Base-by-base conservation (phyloP, 2,329 filamentous ascomycete species). In the Paecilomyces dactylethromorphus region DNA sequence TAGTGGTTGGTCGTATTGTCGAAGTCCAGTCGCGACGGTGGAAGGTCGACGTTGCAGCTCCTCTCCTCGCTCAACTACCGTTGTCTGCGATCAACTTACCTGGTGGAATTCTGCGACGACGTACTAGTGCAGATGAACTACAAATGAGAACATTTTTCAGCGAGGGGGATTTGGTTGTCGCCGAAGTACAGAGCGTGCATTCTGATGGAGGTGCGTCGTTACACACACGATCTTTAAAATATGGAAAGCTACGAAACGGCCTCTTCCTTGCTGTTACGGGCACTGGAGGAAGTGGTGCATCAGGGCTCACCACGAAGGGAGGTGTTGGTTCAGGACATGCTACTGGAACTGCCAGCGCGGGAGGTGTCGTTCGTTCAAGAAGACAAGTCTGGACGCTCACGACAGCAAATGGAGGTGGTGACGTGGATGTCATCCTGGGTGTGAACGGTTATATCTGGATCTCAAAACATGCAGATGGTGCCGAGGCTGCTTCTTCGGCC, bases 381-480 rank as follows among this genome's bases (percentile, higher is more conserved):
- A 81, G 92, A 59, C 94, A 99, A 78, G 88, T 94, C 49, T 96
- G 94, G 83, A 94, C 91, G 0, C 79, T 96, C 66, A 65, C 65
- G 54, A 75, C 76, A 8, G 73, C 74, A 12, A 75, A 77, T 33
- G 79, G 78, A 1, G 76, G 75, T 21, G 76, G 76, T 62, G 84
- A 86, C 54, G 84, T 99, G 29, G 91, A 97, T 70, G 86, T 97
- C 7, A 84, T 96, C 56, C 81, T 99, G 0, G 94, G 94, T 2
- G 94, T 99, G 45, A 99, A 99, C 69, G 94, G 94, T 0, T 97
- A 95, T 72, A 92, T 97, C 59, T 99, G 91, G 89, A 92, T 97
- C 69, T 87, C 88, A 74, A 92, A 91, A 78, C 91, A 96, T 67
- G 78, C 89, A 7, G 87, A 90, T 64, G 83, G 76, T 55, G 68